Evolutionary conservation across 495 filamentous ascomycete species (phyloP).

Genomic region (Aspergillus kassunensis): DNA sequence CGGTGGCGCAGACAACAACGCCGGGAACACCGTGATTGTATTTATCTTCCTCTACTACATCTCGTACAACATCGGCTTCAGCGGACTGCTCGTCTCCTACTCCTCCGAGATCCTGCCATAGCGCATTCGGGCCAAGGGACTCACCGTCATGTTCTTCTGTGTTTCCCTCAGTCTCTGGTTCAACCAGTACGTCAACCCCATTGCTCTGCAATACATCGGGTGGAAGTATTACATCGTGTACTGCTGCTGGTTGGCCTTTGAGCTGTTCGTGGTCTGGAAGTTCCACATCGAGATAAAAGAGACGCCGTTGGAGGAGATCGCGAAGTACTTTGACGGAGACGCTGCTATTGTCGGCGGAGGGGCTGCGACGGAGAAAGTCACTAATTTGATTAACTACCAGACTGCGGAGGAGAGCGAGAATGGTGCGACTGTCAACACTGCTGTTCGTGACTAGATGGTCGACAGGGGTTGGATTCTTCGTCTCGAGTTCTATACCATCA

Average conservation of each 20-base stretch:
- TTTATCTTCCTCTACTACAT: slow-evolving; percentile 58
- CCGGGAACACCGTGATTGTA: slow-evolving; percentile 49
- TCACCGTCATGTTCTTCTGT: slow-evolving; percentile 46
- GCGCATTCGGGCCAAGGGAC: slow-evolving; percentile 62
- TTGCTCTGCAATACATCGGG: background rate
- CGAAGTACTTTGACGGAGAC: slow-evolving; percentile 9
- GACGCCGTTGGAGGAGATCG: slow-evolving; percentile 9
- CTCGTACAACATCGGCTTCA: slow-evolving; percentile 58
- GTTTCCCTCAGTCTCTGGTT: slow-evolving; percentile 5
- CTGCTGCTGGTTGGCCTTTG: slow-evolving; percentile 3
- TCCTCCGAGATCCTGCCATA: slow-evolving; percentile 63
- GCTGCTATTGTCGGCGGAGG: background rate
- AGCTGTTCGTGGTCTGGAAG: slow-evolving; percentile 9
- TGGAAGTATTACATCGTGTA: slow-evolving; percentile 12
- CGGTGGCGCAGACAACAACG: slow-evolving; percentile 8
- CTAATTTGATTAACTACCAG: background rate
- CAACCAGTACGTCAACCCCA: slow-evolving; percentile 14
- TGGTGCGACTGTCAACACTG: background rate
- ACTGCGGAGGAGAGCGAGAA: slow-evolving; percentile 1
- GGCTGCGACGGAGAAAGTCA: slow-evolving; percentile 2
- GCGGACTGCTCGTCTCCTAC: slow-evolving; percentile 59
- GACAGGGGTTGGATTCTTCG: too few species aligned
- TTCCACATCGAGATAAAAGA: slow-evolving; percentile 7
- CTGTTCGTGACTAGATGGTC: background rate
- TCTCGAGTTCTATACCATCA: too few species aligned